A percentile compares a stretch with the other conserved stretches of the same genome.
These are phyloP conservation scores for Trametes villosa DNA, from an alignment of 768 basidiomycete genomes.

Conservation along the genomic window DNA sequence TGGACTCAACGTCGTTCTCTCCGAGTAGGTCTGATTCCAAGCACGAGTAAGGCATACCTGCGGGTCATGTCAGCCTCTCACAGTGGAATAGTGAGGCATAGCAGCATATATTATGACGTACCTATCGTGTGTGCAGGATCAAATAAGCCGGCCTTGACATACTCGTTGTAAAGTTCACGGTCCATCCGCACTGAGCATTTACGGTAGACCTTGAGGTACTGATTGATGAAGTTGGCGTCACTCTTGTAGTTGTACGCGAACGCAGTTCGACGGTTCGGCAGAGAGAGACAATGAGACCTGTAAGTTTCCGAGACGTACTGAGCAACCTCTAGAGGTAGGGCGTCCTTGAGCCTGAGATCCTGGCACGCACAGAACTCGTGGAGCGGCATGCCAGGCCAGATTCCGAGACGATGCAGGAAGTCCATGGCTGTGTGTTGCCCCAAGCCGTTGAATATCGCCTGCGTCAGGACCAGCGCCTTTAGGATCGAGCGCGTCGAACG, in stretches of 20 bases:
- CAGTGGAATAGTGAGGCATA: no score
- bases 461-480: neutral
- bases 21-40: no score
- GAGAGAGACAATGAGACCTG: neutral
- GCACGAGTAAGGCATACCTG: no score
- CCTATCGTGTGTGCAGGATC: neutral
- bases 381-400: neutral
- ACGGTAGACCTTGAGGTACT: neutral
- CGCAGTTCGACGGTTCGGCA: neutral
- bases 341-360: neutral
- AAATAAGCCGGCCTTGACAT: neutral
- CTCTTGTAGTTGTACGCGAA: neutral
- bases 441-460: neutral
- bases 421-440: conserved; percentile 6
- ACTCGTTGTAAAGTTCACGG: neutral
- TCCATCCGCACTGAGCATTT: neutral
- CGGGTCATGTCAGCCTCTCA: no score
- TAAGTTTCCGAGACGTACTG: neutral
- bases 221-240: neutral
- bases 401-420: neutral
- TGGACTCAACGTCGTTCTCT: neutral
- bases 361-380: neutral
- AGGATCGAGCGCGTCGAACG: neutral
- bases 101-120: neutral
- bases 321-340: neutral